Evolutionary conservation across 495 filamentous ascomycete species (phyloP).

Genomic region (Annulohypoxylon maeteangense): DNA sequence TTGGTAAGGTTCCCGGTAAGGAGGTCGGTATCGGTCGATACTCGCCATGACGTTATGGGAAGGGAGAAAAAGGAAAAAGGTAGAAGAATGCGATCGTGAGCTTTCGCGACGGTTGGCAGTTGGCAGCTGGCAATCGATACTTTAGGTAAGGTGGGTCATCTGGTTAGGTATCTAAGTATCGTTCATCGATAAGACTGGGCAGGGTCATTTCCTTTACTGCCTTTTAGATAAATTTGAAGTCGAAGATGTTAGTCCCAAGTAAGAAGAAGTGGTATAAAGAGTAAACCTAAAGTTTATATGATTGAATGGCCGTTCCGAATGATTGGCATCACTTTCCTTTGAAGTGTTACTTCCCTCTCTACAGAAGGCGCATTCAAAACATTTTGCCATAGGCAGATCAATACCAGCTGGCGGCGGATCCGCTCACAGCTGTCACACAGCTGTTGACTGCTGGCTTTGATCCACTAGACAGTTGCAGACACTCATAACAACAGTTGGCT

Average conservation of each 20-base stretch:
- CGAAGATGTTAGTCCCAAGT: not conserved
- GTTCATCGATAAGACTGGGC: slow-evolving; percentile 17
- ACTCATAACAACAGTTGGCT: no score
- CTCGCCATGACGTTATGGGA: slow-evolving; percentile 54
- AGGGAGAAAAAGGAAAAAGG: not conserved
- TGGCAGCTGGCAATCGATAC: not conserved
- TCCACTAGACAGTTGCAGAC: no score
- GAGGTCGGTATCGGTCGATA: slow-evolving; percentile 62
- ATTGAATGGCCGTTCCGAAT: slow-evolving; percentile 9
- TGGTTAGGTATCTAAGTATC: not conserved
- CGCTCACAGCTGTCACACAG: no score
- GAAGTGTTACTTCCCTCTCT: slow-evolving; percentile 35
- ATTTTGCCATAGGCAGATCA: no score
- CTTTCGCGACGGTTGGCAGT: slow-evolving; percentile 2
- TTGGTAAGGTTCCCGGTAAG: slow-evolving; percentile 58
- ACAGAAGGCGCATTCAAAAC: no score
- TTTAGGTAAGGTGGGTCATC: slow-evolving; percentile 11
- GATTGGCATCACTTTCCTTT: slow-evolving; percentile 23
- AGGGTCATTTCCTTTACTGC: slow-evolving; percentile 16
- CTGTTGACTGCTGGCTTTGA: no score
- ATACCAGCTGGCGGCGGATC: no score
- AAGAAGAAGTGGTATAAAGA: slow-evolving; percentile 2
- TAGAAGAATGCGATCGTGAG: slow-evolving; percentile 12
- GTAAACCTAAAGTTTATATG: not conserved
- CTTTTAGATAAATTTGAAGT: not conserved